A percentile compares a stretch with the other conserved stretches of the same genome.
Conservation (phyloP, 2,329 filamentous ascomycete species). For the Fusarium illudens region DNA sequence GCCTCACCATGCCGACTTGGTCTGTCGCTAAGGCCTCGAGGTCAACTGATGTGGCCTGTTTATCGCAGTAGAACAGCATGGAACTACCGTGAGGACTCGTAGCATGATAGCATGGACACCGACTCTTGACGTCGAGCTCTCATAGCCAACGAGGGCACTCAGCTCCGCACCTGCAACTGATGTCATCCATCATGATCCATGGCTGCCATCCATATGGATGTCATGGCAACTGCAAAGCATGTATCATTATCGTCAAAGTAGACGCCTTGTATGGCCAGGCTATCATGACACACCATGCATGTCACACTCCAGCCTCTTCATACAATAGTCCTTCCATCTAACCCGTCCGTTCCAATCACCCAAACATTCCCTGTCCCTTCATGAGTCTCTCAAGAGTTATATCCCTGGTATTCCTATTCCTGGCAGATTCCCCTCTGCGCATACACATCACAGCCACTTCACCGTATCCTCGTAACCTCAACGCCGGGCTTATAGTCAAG, state of each 20-base stretch:
- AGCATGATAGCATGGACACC: not conserved
- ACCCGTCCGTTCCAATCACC: slow-evolving; percentile 8
- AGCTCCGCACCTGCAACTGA: not conserved
- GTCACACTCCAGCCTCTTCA: not conserved
- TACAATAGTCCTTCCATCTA: slow-evolving; percentile 11
- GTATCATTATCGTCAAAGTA: slow-evolving; percentile 35
- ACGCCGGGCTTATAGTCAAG: slow-evolving; percentile 29
- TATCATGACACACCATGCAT: not conserved
- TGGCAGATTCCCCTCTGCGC: slow-evolving; percentile 17
- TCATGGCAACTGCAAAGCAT: slow-evolving; percentile 1
- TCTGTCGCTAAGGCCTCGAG: not conserved
- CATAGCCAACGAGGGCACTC: not conserved
- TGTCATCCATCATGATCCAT: not conserved
- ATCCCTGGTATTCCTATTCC: slow-evolving; percentile 29
- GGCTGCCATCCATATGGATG: not conserved
- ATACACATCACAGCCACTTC: slow-evolving; percentile 21
- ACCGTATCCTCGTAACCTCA: slow-evolving; percentile 23
- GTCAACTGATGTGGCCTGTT: not conserved
- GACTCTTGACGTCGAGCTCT: not conserved
- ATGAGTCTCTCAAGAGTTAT: slow-evolving; percentile 12
- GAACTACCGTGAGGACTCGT: not conserved
- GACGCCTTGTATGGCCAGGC: not conserved
- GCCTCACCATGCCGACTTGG: not conserved
- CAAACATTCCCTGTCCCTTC: slow-evolving; percentile 3
- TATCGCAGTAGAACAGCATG: not conserved